Base-by-base conservation (phyloP, 2,329 filamentous ascomycete genomes). In the Onygenales sp. region DNA sequence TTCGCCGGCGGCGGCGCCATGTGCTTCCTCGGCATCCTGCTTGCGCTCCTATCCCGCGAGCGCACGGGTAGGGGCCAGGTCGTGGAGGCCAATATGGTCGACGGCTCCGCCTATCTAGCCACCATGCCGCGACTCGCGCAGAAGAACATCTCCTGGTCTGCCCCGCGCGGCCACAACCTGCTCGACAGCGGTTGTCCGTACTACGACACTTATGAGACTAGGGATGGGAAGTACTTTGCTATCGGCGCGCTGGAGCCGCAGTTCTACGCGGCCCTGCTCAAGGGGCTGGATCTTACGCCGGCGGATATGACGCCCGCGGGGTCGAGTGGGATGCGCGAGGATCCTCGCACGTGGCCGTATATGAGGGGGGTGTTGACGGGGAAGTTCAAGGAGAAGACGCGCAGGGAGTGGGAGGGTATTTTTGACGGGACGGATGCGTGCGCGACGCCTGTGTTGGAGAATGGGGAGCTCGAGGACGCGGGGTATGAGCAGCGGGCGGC, bases 41-140 rank as follows among this genome's bases (percentile, higher is more conserved):
- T 96, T 17, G 92, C 93, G 0, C 70, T 97, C 55, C 63, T 94
- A 8, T 78, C 82, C 11, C 75, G 89, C 36, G 73, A 77, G 48
- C 72, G 69, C 43, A 83, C 76, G 0, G 89, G 89, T 0, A 73
- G 72, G 2, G 92, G 92, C 0, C 92, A 96, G 71, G 85, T 96
- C 10, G 90, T 97, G 7, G 89, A 96, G 72, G 89, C 88, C 13
- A 96, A 95, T 69, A 97, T 97, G 92, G 92, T 96, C 10, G 92
- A 97, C 72, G 92, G 92, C 7, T 82, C 80, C 21, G 81, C 83
- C 38, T 92, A 92, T 68, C 73, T 97, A 31, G 84, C 85, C 1
- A 86, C 84, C 0, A 92, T 92, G 72, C 85, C 87, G 50, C 78
- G 92, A 36, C 74, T 94, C 56, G 76, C 77, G 32, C 75, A 78